Percentiles rank a stretch among this genome's conserved stretches.
Conservation (phyloP, 176 grass and related monocot species). For the Ensete glaucum region DNA sequence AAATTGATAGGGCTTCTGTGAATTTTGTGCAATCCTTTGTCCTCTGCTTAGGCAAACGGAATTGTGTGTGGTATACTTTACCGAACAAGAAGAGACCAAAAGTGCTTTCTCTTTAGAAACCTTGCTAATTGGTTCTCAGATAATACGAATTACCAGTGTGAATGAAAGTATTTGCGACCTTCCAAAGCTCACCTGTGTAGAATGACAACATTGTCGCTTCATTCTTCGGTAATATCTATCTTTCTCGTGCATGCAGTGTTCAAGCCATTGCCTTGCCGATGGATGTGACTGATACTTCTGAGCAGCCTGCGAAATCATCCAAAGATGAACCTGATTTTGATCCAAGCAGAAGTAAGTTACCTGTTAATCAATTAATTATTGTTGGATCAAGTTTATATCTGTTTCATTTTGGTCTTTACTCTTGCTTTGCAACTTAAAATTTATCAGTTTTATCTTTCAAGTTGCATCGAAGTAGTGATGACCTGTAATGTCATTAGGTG, state of each 20-base stretch:
- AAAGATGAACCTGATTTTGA: slow-evolving; percentile 57
- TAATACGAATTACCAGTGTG: not conserved
- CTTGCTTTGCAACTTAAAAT: not conserved
- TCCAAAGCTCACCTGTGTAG: not conserved
- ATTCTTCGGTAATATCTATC: not conserved
- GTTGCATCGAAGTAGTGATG: too few relatives aligned
- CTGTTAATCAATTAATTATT: not conserved
- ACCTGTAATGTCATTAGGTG: too few relatives aligned
- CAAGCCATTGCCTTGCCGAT: slow-evolving; percentile 8
- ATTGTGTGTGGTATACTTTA: too few relatives aligned
- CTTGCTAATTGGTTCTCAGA: not conserved
- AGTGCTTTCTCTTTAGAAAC: too few relatives aligned
- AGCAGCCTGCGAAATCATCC: slow-evolving; percentile 17
- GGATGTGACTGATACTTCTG: slow-evolving; percentile 24
- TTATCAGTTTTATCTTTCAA: too few relatives aligned
- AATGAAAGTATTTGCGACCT: not conserved
- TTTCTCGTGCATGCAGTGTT: not conserved
- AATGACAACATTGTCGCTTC: not conserved
- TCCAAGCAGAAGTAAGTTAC: slow-evolving; percentile 58
- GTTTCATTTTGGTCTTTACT: not conserved
- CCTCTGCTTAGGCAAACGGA: too few relatives aligned
- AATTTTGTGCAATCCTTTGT: too few relatives aligned
- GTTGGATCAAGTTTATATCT: not conserved
- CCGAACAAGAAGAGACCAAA: too few relatives aligned
- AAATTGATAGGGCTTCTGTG: too few relatives aligned